Base-by-base conservation (phyloP, 2,329 filamentous ascomycete species). In the Verticillium longisporum region DNA sequence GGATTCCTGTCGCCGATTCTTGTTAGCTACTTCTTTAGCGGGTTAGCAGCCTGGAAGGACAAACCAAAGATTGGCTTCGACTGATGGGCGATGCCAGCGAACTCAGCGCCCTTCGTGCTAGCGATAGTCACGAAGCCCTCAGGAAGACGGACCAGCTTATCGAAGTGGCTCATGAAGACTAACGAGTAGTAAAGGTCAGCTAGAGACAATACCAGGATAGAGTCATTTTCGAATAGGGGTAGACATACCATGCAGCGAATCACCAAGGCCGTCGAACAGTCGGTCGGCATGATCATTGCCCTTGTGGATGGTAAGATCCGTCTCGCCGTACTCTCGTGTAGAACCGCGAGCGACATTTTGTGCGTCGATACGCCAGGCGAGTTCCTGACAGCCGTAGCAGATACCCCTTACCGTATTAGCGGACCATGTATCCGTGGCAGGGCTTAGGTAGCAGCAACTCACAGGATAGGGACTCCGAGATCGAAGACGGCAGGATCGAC, bases 121-220 rank as follows among this genome's bases (percentile, higher is more conserved):
- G 90, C 92, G 68, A 97, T 85, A 15, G 82, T 86, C 62, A 84
- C 77, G 72, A 96, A 97, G 50, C 81, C 84, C 38, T 88, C 78
- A 9, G 93, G 93, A 45, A 97, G 80, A 61, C 83, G 78, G 45
- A 82, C 83, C 11, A 98, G 83, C 80, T 96, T 96, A 77, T 97
- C 92, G 62, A 87, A 88, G 73, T 98, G 94, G 66, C 85, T 90
- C 93, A 97, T 97, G 83, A 85, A 94, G 14, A 91, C 79, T 69
- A 57, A 45, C 21, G 34, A 60, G 10, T 45, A 57, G 61, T 63
- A 37, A 61, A 38, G 26, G 37, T 60, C 45, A 26, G 33, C 55
- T 36, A 33, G 3, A 56, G 38, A 26, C 33, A 32, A 45, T 18
- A 26, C 14, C 15, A 3, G 18, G 18, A 21, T 21, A 6, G 7